Percentiles rank a stretch among this genome's conserved stretches.
These are phyloP conservation scores for Thalassiosira delicatula DNA, from an alignment of 352 stramenopile species.

Conservation along the genomic window DNA sequence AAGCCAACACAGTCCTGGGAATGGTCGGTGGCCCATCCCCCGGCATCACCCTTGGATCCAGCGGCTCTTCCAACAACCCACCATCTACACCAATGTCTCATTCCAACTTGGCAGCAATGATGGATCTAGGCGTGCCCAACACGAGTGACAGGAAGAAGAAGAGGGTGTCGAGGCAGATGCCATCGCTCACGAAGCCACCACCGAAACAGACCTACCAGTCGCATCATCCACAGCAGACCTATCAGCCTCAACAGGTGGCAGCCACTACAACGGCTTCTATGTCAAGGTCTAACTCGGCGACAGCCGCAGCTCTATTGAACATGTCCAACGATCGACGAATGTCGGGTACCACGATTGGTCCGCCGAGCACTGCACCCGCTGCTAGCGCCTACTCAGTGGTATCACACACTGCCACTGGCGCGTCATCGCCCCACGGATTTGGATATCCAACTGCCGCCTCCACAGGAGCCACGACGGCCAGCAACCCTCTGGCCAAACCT, in stretches of 20 bases:
- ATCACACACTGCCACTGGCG: background rate
- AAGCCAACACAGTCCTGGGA: slow-evolving; percentile 12
- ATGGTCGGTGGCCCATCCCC: slow-evolving; percentile 9
- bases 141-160: slow-evolving; percentile 38
- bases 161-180: background rate
- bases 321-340: slow-evolving; percentile 37
- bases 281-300: slow-evolving; percentile 26
- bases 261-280: slow-evolving; percentile 3
- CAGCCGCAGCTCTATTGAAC: slow-evolving; percentile 40
- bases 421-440: slow-evolving; percentile 18
- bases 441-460: background rate
- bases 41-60: slow-evolving; percentile 8
- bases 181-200: background rate
- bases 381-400: background rate
- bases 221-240: background rate
- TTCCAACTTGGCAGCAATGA: slow-evolving; percentile 37
- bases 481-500: background rate
- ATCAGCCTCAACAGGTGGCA: slow-evolving; percentile 6
- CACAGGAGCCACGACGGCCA: background rate
- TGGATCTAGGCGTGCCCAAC: slow-evolving; percentile 36
- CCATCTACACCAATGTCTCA: background rate
- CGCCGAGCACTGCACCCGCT: slow-evolving; percentile 1
- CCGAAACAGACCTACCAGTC: slow-evolving; percentile 14
- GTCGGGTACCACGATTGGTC: slow-evolving; percentile 3
- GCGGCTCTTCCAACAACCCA: background rate